Base-by-base conservation (phyloP, 2,329 filamentous ascomycete species). In the Diaporthe batatas region DNA sequence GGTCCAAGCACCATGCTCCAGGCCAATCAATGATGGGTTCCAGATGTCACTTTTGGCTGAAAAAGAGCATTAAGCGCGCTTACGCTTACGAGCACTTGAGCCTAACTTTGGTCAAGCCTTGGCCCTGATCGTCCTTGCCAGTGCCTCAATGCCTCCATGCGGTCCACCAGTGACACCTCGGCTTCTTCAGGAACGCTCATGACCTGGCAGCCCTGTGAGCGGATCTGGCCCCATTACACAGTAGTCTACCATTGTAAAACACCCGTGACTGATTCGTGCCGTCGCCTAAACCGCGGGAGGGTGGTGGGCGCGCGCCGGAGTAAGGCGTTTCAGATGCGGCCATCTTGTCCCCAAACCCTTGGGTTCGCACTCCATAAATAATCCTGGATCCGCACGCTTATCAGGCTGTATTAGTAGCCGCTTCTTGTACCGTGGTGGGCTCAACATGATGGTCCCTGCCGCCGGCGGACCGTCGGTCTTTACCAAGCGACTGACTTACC, bases 51-150 rank as follows among this genome's bases (percentile, higher is more conserved):
- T 65, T 65, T 65, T 36, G 23, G 44, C 42, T 36, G 44, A 29
- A 39, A 51, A 51, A 29, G n/a, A 51, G 59, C 59, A 65, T 65
- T 51, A 65, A 65, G 59, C 59, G 59, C 59, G 59, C 42, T 25
- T 23, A 12, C 59, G 34, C 42, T 36, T 51, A 29, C 18, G n/a
- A 65, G 34, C 34, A 36, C 34, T 8, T 8, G 34, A 29, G 23
- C 32, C 42, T 65, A 51, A 49, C 18, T 39, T 51, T 65, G 62
- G 44, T 65, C 62, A 65, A 25, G 62, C 44, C 59, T 34, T 65
- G 42, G 59, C 51, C 18, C 34, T 65, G 59, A 51, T 65, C 59
- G n/a, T 64, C 59, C 32, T 64, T 36, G 21, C 29, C 29, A 29
- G 5, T 29, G 29, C 42, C 42, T 25, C 36, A 25, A 34, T 16